Base-by-base conservation (phyloP, 2,329 filamentous ascomycete species). In the Pseudogymnoascus sp. region DNA sequence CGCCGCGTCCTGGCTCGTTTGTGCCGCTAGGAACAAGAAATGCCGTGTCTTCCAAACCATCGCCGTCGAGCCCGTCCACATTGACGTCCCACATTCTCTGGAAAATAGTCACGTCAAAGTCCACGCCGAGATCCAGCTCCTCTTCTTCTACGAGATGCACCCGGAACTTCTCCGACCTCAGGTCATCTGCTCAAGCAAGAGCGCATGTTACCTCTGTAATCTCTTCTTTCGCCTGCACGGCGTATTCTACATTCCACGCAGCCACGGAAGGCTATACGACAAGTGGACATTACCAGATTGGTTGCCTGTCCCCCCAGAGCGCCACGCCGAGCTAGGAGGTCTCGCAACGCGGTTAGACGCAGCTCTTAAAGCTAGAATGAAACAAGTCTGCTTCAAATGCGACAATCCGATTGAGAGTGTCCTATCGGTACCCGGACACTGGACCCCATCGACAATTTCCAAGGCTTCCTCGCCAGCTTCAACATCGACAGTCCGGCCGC, bases 171-270 rank as follows among this genome's bases (percentile, higher is more conserved):
- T 68, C 10, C 71, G 68, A 31, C 78, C 79, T 7, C 74, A 79
- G 16, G 74, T 79, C 2, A 76, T 83, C 5, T 76, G 76, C 62
- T 79, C 79, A 3, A 79, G 76, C 71, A 83, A 82, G 63, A 75
- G 78, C 61, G 77, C 80, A 1, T 83, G 80, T 66, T 82, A 78
- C 67, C 73, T 82, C 0, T 83, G 80, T 68, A 78, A 81, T 61
- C 69, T 75, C 6, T 78, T 82, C 64, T 74, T 82, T n/a, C 61
- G 66, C 1, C 66, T 75, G 13, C 76, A 81, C 64, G 74, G 76
- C 2, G 72, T 71, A 42, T 76, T 79, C 40, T 66, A 77, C 47
- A 76, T 75, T 1, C 76, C 78, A 2, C 72, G 71, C 42, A 76
- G 72, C 1, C 79, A 82, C 65, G 77, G 78, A 2, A 75, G 64